phyloP scores from a whole-genome alignment of 495 filamentous ascomycete genomes.

The Astrothelium subdiscretum region DNA sequence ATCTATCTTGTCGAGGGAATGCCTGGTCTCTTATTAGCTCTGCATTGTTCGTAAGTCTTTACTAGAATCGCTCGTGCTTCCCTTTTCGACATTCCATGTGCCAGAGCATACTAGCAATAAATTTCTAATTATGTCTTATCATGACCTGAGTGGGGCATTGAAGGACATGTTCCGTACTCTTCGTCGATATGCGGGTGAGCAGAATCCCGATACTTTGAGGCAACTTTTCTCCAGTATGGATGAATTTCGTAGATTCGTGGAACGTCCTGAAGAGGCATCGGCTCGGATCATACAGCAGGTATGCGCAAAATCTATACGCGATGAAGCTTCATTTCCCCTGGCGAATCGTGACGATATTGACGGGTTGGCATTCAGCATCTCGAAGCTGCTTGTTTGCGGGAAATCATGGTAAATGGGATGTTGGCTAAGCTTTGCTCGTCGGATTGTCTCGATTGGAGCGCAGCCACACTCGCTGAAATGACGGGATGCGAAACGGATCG shows the following conservation, averaged over 20 bases:
- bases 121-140: neutral
- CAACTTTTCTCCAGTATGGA: neutral
- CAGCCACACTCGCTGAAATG: neutral
- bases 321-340: neutral
- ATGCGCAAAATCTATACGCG: neutral
- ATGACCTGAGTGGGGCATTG: neutral
- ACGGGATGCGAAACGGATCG: neutral
- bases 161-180: neutral
- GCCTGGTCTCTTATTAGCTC: too few species aligned
- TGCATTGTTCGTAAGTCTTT: too few species aligned
- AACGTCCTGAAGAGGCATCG: neutral
- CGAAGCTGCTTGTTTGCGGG: neutral
- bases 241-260: neutral
- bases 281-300: constrained; percentile 1
- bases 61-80: neutral
- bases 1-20: too few species aligned
- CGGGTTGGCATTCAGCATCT: neutral
- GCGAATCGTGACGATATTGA: neutral
- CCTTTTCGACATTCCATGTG: neutral
- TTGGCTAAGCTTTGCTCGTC: neutral
- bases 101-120: neutral
- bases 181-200: too few species aligned
- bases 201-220: neutral
- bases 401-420: neutral
- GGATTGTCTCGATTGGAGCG: neutral